Base-by-base conservation (phyloP, 1,139 yeast species). In the Arxiozyma slooffiae region DNA sequence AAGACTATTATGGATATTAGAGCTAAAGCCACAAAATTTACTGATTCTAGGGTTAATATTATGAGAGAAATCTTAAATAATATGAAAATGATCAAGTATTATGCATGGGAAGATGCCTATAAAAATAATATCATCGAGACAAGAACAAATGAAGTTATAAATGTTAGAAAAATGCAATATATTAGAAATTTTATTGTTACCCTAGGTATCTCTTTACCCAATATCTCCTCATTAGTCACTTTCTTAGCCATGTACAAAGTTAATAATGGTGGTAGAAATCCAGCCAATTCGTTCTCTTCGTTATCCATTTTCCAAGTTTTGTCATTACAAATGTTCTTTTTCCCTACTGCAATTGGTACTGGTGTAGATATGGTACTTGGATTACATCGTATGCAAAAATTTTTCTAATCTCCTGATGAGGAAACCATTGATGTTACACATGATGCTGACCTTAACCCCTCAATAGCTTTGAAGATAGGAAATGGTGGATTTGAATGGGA, bases 241-340 rank as follows among this genome's bases (percentile, higher is more conserved):
- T 89, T 88, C 62, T 77, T 88, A 56, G 82, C 81, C 0, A 69
- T 85, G 57, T 82, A 82, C 57, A 80, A 76, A 41, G 68, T 81
- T 5, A 69, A 75, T 44, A 67, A 72, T 23, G 61, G 61, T n/a
- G 72, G 69, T 22, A 74, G 79, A 56, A 73, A 74, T 53, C 82
- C 95, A 1, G 90, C 88, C 2, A 71, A 76, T 38, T 80, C 88
- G n/a, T 89, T 89, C 63, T 78, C 96, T 0, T 83, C 96, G 14
- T 72, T 89, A 49, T 77, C 94, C 0, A 74, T 86, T 51, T 89
- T 88, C 71, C 82, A 82, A 57, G 75, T 80, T 38, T 73, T 86
- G 61, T 71, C 86, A 60, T 70, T 86, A 48, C 96, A 96, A 23
- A 71, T 86, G 69, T 73, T 83, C 61, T 82, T 85, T 55, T 69